phyloP scores from a whole-genome alignment of 176 grass and related monocot genomes.

The Panicum miliaceum region DNA sequence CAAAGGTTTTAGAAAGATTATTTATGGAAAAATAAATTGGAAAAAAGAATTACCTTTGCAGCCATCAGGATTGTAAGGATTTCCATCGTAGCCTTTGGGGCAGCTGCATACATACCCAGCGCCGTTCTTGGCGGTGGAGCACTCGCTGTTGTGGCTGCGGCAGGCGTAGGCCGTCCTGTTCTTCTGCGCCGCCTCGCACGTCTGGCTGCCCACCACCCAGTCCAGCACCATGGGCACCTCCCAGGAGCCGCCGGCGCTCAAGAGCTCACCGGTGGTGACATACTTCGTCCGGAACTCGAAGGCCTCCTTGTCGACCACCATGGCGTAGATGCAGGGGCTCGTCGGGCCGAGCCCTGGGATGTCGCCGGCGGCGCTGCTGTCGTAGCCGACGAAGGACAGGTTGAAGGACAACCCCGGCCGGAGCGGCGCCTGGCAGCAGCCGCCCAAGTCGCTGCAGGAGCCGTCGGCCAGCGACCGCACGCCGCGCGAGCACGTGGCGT shows the following conservation, averaged over 20 bases:
- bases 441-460: background rate
- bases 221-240: conserved; percentile 43
- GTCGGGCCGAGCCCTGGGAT: too few relatives aligned
- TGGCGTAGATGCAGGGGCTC: conserved; percentile 45
- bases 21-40: too few relatives aligned
- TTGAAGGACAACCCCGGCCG: conserved; percentile 12
- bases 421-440: conserved; percentile 55
- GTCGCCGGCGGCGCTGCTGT: background rate
- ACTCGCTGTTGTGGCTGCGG: conserved; percentile 29
- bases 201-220: conserved; percentile 46
- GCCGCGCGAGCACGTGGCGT: background rate
- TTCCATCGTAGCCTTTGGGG: background rate
- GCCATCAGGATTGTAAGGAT: background rate
- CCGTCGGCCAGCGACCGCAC: conserved; percentile 29
- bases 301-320: conserved; percentile 42
- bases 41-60: background rate
- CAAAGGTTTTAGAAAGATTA: too few relatives aligned
- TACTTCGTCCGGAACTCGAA: conserved; percentile 37
- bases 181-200: conserved; percentile 28
- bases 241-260: background rate
- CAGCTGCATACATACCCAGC: background rate
- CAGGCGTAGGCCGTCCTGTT: conserved; percentile 30
- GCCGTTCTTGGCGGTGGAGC: background rate
- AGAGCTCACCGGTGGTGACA: conserved; percentile 6
- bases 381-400: background rate